Evolutionary conservation across 345 rosid genomes (phyloP), one percentile per base, ranked within the genome.

Genomic region (Diplotaxis tenuifolia): DNA sequence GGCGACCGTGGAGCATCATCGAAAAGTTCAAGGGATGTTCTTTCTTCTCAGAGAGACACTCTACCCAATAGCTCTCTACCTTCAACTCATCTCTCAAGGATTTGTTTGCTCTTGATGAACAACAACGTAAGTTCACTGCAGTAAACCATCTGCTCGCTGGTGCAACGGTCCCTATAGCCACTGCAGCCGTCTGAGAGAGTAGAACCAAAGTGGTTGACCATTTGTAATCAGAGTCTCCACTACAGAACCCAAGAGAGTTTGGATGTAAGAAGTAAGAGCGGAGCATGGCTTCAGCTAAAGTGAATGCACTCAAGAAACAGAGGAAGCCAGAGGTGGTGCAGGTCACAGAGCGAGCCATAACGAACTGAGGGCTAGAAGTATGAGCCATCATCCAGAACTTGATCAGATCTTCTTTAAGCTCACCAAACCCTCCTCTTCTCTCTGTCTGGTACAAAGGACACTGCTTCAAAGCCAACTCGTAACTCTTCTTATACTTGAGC

Each of bases 351-450:
- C 94, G 85, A 38, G 86, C 91, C 52, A 87, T 77, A 55, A 93
- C 97, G 28, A 90, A 90, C 79, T 93, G 98, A 5, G 97, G 98
- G 58, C 87, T 85, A 73, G 82, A 59, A 62, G 96, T 90, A 71
- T 90, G 85, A 66, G 98, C 92, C 97, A 93, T 91, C 88, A 93
- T 86, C 92, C 98, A 89, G 55, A 73, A 87, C 53, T 83, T 91
- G 85, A 78, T 73, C 8, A 93, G 81, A 70, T 83, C 84, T 58
- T 83, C 83, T 74, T 80, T 86, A 11, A 90, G 85, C 73, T 82
- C 78, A 63, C 70, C 49, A 3, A 74, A 62, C 16, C 64, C 57
- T 14, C 42, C 68, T 18, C 79, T 58, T 34, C 14, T 83, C 9
- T 69, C 75, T 9, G 72, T 76, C 71, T 52, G 81, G 2, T 57